phyloP scores from a whole-genome alignment of 768 basidiomycete species.

The Auriscalpium orientale region DNA sequence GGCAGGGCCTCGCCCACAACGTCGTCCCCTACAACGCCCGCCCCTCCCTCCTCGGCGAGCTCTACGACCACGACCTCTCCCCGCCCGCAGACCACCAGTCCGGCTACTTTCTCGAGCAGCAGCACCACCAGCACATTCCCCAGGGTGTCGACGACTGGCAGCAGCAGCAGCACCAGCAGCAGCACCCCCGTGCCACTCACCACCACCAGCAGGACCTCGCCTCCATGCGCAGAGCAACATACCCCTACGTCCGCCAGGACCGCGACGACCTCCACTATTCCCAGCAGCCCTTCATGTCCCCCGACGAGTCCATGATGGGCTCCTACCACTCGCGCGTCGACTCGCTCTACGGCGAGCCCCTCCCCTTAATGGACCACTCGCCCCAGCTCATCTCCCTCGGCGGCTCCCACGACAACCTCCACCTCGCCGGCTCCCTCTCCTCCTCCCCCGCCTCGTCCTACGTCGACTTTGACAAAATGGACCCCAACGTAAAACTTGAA shows the following conservation, averaged over 20 bases:
- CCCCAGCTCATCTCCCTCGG: slow-evolving; percentile 32
- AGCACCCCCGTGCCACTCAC: slow-evolving; percentile 17
- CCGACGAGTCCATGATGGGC: slow-evolving; percentile 28
- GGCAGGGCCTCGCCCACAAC: slow-evolving; percentile 26
- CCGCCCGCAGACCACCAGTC: slow-evolving; percentile 28
- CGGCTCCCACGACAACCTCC: slow-evolving; percentile 24
- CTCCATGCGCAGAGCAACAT: slow-evolving; percentile 57
- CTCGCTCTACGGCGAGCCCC: slow-evolving; percentile 33
- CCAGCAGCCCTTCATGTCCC: slow-evolving; percentile 37
- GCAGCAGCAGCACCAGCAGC: slow-evolving; percentile 16
- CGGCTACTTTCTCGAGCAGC: slow-evolving; percentile 19
- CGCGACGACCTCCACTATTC: slow-evolving; percentile 38
- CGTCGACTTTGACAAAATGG: slow-evolving; percentile 39
- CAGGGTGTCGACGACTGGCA: slow-evolving; percentile 16
- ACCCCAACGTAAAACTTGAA: slow-evolving; percentile 57
- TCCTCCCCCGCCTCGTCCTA: slow-evolving; percentile 38
- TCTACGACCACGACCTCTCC: slow-evolving; percentile 55
- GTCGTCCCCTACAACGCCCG: slow-evolving; percentile 31
- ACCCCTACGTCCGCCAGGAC: slow-evolving; percentile 72
- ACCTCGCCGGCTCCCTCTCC: slow-evolving; percentile 22
- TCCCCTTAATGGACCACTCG: slow-evolving; percentile 28
- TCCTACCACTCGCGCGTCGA: slow-evolving; percentile 27
- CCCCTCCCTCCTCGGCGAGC: slow-evolving; percentile 59
- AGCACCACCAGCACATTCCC: slow-evolving; percentile 17
- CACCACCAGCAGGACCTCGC: slow-evolving; percentile 37